Evolutionary conservation across 352 stramenopile species (phyloP).

Genomic region (Blastocystis sp.): DNA sequence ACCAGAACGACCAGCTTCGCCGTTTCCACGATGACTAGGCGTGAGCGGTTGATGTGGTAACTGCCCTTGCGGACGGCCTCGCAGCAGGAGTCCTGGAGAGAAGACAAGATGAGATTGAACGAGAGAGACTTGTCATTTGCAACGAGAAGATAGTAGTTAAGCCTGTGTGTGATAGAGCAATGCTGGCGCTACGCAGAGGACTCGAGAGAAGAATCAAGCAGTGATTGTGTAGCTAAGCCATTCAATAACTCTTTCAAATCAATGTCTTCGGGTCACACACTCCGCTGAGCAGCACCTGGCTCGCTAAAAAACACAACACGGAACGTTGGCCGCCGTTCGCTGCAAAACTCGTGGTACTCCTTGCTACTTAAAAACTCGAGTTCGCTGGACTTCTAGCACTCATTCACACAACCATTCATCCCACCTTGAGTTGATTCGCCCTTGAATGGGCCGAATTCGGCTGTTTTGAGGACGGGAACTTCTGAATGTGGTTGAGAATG

Average conservation of each 20-base stretch:
- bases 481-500: background rate
- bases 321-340: background rate
- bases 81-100: background rate
- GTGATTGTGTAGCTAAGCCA: background rate
- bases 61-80: background rate
- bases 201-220: background rate
- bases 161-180: background rate
- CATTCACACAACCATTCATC: background rate
- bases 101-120: background rate
- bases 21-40: background rate
- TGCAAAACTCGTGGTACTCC: background rate
- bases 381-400: background rate
- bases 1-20: background rate
- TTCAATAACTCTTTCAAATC: background rate
- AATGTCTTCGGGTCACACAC: background rate
- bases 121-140: background rate
- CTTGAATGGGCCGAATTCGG: too few species aligned
- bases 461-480: background rate
- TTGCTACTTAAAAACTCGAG: background rate
- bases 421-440: too few species aligned
- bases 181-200: background rate
- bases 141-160: background rate
- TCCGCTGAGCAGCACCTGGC: background rate
- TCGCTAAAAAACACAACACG: background rate
- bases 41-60: background rate